Percentiles rank a stretch among this genome's conserved stretches.
Evolutionary conservation across 768 basidiomycete species (phyloP).

Genomic region (Neoboletus brunneissimus): DNA sequence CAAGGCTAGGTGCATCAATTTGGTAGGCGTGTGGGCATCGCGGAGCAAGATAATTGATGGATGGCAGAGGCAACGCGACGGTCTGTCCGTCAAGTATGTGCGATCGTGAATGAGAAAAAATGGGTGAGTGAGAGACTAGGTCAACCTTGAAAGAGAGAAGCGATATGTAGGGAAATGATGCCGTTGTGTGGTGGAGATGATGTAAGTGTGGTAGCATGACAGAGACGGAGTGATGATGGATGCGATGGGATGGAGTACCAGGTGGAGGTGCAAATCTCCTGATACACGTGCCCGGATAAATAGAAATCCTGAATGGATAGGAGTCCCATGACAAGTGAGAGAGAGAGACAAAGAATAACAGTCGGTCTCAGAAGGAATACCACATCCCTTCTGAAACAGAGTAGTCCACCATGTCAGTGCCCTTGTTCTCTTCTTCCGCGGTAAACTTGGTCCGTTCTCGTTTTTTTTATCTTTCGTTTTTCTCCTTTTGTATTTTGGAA

Average conservation of each 20-base stretch:
- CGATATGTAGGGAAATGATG: slow-evolving; percentile 28
- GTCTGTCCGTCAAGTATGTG: slow-evolving; percentile 25
- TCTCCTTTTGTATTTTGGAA: slow-evolving; percentile 4
- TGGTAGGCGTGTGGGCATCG: slow-evolving; percentile 14
- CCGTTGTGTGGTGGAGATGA: slow-evolving; percentile 27
- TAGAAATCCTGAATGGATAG: slow-evolving; percentile 32
- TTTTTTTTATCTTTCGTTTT: not conserved
- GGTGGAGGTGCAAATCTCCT: slow-evolving; percentile 23
- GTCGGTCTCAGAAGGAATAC: slow-evolving; percentile 19
- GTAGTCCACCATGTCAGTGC: slow-evolving; percentile 16
- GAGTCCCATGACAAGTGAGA: slow-evolving; percentile 29
- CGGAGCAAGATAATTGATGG: slow-evolving; percentile 11
- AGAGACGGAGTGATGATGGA: slow-evolving; percentile 19
- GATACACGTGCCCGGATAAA: slow-evolving; percentile 34
- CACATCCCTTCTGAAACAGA: slow-evolving; percentile 19
- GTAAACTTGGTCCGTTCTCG: slow-evolving; percentile 2
- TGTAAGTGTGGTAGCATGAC: slow-evolving; percentile 23
- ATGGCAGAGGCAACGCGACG: slow-evolving; percentile 11
- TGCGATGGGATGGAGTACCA: slow-evolving; percentile 27
- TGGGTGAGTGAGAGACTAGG: slow-evolving; percentile 10
- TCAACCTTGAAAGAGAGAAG: slow-evolving; percentile 19
- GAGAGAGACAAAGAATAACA: slow-evolving; percentile 16
- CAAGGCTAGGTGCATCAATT: slow-evolving; percentile 8
- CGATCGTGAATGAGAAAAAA: slow-evolving; percentile 9
- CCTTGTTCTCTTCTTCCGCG: slow-evolving; percentile 9